Evolutionary conservation across 495 filamentous ascomycete species (phyloP).

Genomic region (Hypomontagnella submonticulosa): DNA sequence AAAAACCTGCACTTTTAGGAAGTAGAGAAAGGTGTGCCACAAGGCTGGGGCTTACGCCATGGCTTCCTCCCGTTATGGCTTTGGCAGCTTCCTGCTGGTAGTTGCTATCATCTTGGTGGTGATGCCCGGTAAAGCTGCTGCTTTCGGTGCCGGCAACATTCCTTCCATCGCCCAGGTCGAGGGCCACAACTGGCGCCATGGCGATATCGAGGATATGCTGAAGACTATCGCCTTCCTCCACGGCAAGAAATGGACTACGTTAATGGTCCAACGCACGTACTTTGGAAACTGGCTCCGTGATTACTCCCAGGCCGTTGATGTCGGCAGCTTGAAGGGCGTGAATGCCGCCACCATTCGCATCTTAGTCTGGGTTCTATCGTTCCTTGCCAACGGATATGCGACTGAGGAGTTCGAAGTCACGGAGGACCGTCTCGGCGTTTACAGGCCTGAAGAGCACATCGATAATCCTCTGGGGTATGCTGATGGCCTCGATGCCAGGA

Average conservation of each 20-base stretch:
- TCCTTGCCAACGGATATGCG: slow-evolving; percentile 95
- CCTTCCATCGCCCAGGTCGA: slow-evolving; percentile 93
- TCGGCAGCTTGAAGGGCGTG: slow-evolving; percentile 88
- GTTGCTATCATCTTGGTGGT: slow-evolving; percentile 66
- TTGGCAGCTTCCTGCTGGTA: slow-evolving; percentile 59
- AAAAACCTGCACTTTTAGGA: not conserved
- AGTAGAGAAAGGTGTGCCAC: not conserved
- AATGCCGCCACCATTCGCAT: slow-evolving; percentile 92
- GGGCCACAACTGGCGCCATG: slow-evolving; percentile 96
- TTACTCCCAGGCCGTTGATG: slow-evolving; percentile 91
- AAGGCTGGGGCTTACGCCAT: slow-evolving; percentile 41
- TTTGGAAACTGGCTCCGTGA: slow-evolving; percentile 86
- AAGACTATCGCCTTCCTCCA: slow-evolving; percentile 87
- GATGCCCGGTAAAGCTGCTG: slow-evolving; percentile 70
- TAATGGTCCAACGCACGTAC: slow-evolving; percentile 89
- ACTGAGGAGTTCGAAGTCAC: slow-evolving; percentile 98
- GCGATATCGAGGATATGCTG: slow-evolving; percentile 91
- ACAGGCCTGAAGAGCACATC: slow-evolving; percentile 96
- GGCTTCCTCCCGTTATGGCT: slow-evolving; percentile 52
- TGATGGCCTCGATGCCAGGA: slow-evolving; percentile 84
- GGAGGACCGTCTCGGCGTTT: slow-evolving; percentile 86
- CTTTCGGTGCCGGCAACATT: slow-evolving; percentile 97
- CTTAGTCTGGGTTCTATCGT: slow-evolving; percentile 89
- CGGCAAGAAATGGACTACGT: slow-evolving; percentile 93
- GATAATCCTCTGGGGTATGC: slow-evolving; percentile 92